Evolutionary conservation across 257 asterid genomes (phyloP).

Genomic region (Solanum arcanum): DNA sequence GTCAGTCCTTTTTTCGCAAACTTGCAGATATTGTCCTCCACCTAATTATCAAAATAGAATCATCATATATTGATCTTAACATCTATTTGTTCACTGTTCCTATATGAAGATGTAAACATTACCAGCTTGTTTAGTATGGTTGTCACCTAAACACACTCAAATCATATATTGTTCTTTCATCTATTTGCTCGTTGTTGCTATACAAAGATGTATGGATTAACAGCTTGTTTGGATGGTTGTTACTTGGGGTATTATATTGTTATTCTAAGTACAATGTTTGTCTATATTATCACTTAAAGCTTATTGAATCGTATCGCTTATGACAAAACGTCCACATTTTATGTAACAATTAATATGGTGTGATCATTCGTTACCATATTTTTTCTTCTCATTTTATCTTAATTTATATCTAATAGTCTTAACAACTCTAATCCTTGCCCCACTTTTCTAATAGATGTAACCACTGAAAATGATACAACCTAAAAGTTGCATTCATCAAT

Average conservation of each 20-base stretch:
- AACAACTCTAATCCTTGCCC: background rate
- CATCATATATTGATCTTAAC: background rate
- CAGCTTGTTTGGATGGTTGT: background rate
- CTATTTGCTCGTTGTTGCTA: background rate
- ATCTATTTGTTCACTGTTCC: background rate
- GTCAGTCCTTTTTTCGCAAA: slow-evolving; percentile 22
- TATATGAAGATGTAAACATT: background rate
- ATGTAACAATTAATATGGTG: background rate
- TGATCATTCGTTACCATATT: background rate
- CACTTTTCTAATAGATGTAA: background rate
- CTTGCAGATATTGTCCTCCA: slow-evolving; percentile 64
- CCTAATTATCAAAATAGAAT: slow-evolving; percentile 16
- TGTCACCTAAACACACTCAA: background rate
- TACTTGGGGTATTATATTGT: background rate
- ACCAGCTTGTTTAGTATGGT: background rate
- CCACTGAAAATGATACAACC: background rate
- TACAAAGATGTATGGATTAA: background rate
- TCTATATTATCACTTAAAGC: background rate
- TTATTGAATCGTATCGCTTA: background rate
- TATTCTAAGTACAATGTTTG: background rate
- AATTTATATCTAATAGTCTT: background rate
- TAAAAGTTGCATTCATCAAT: background rate
- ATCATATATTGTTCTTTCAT: background rate
- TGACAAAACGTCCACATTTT: background rate
- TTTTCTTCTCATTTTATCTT: background rate